phyloP scores from a whole-genome alignment of 106 monocot genomes.

The Dioscorea zingiberensis region DNA sequence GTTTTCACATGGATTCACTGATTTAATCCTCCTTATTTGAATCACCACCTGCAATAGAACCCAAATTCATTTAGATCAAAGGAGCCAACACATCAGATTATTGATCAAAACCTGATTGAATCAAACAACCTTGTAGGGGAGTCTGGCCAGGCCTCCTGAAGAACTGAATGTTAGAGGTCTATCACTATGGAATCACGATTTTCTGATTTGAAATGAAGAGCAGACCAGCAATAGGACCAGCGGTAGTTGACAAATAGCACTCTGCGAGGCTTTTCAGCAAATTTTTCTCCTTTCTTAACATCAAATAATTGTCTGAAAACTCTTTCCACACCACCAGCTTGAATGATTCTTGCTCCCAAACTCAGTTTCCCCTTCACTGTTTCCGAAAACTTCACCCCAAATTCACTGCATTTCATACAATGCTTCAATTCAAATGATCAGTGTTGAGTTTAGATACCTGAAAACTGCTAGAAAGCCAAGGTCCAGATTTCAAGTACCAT shows the following conservation, averaged over 20 bases:
- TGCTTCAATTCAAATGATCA: not conserved
- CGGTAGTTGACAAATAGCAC: slow-evolving; percentile 36
- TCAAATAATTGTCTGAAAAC: slow-evolving; percentile 24
- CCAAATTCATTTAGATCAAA: not conserved
- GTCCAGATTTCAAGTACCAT: too few species aligned
- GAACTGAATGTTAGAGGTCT: slow-evolving; percentile 23
- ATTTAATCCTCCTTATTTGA: slow-evolving; percentile 36
- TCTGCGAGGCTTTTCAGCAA: slow-evolving; percentile 26
- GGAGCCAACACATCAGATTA: not conserved
- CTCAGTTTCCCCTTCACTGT: slow-evolving; percentile 36
- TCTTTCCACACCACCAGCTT: slow-evolving; percentile 30
- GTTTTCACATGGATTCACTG: slow-evolving; percentile 27
- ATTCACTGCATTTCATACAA: slow-evolving; percentile 17
- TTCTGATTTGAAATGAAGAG: slow-evolving; percentile 41
- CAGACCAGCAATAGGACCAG: slow-evolving; percentile 36
- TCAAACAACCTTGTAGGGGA: slow-evolving; percentile 21
- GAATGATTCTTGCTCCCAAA: slow-evolving; percentile 28
- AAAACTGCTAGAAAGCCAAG: not conserved
- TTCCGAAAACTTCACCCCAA: slow-evolving; percentile 27
- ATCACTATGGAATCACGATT: slow-evolving; percentile 32
- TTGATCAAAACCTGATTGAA: not conserved
- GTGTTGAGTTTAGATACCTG: not conserved
- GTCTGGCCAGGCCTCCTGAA: slow-evolving; percentile 15
- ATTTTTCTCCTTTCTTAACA: slow-evolving; percentile 20
- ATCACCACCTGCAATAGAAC: slow-evolving; percentile 31